phyloP scores from a whole-genome alignment of 2,329 filamentous ascomycete genomes.

The Colletotrichum echinochloae region DNA sequence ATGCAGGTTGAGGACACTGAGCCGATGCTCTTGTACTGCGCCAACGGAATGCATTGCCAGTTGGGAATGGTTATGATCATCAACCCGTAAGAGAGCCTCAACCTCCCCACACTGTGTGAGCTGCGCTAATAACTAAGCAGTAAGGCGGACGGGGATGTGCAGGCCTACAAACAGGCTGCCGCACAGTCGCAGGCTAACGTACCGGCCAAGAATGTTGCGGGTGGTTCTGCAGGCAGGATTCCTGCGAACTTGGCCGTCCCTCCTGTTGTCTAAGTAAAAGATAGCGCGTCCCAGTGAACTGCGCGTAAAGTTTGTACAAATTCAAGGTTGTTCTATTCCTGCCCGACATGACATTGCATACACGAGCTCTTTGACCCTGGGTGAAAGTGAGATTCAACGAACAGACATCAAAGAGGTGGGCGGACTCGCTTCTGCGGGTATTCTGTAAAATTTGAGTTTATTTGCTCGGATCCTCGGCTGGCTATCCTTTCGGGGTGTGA shows the following conservation, averaged over 20 bases:
- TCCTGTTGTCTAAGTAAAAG: not conserved
- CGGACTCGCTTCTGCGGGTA: constrained; percentile 15
- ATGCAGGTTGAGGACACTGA: constrained; percentile 58
- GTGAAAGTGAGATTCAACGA: not conserved
- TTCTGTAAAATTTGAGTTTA: constrained; percentile 1
- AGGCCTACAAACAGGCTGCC: constrained; percentile 25
- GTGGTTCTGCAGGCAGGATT: constrained; percentile 23
- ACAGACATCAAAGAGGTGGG: not conserved
- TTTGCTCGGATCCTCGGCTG: constrained; percentile 1
- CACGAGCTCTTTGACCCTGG: not conserved
- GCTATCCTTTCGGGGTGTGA: not conserved
- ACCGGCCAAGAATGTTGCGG: constrained; percentile 33
- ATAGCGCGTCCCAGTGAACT: not conserved
- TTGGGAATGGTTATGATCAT: constrained; percentile 63
- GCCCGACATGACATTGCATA: not conserved
- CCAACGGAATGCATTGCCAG: constrained; percentile 61
- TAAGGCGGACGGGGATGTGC: constrained; percentile 34
- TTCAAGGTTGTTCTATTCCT: not conserved
- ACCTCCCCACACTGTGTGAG: not conserved
- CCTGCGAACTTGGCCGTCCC: constrained; percentile 22
- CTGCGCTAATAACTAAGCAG: constrained; percentile 3
- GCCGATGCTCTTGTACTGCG: constrained; percentile 64
- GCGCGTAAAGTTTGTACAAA: not conserved
- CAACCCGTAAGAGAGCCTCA: constrained; percentile 54
- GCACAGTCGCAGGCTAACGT: constrained; percentile 22